Conservation (phyloP, 2,329 filamentous ascomycete genomes). For the Beauveria sp. region DNA sequence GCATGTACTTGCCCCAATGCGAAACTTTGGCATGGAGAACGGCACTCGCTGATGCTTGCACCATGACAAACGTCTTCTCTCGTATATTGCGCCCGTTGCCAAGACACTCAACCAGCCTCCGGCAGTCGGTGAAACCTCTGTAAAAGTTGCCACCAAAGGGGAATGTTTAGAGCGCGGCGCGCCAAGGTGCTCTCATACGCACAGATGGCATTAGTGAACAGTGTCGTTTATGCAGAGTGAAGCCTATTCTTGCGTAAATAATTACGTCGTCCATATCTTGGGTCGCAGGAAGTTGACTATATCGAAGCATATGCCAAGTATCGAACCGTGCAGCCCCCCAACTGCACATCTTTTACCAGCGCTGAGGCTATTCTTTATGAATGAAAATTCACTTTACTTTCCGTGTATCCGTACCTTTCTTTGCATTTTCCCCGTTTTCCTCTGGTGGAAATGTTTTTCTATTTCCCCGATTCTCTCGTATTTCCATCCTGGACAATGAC, state of each 20-base stretch:
- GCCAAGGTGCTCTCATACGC: neutral
- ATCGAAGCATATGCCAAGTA: neutral
- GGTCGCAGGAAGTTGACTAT: neutral
- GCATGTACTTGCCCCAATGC: neutral
- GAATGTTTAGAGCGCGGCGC: neutral
- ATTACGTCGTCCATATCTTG: too few relatives aligned
- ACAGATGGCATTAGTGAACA: neutral
- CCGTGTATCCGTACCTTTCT: too few relatives aligned
- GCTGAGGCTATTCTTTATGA: too few relatives aligned
- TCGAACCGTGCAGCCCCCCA: neutral
- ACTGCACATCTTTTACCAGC: neutral
- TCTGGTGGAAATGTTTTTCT: too few relatives aligned
- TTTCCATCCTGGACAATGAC: too few relatives aligned
- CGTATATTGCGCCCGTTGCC: neutral
- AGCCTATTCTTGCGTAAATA: too few relatives aligned
- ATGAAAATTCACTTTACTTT: too few relatives aligned
- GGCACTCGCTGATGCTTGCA: neutral
- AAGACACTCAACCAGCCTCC: neutral
- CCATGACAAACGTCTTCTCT: neutral
- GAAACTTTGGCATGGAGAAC: neutral
- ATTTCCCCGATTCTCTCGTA: too few relatives aligned
- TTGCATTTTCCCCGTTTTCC: too few relatives aligned
- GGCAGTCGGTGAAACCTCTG: neutral
- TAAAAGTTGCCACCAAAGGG: neutral
- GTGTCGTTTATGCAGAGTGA: neutral